Evolutionary conservation across 805 yeast species (phyloP).

Genomic region (Metschnikowia similis): DNA sequence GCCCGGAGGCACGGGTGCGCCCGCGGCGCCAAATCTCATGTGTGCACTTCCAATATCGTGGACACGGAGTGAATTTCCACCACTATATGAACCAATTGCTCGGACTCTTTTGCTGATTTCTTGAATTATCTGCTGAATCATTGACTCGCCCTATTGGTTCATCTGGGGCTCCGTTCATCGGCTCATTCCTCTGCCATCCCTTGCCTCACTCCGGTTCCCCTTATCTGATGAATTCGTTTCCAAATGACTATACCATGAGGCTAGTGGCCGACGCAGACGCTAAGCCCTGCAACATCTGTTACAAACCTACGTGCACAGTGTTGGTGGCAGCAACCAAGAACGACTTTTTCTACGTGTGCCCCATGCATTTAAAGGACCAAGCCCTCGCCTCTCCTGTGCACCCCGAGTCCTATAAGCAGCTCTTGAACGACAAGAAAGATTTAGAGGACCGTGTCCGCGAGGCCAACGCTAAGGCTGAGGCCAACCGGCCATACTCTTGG

Average conservation of each 20-base stretch:
- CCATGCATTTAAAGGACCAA: slow-evolving; percentile 43
- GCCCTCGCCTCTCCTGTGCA: slow-evolving; percentile 41
- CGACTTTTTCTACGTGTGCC: slow-evolving; percentile 54
- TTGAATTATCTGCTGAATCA: too few relatives aligned
- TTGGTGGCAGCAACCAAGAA: slow-evolving; percentile 41
- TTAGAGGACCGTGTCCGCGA: slow-evolving; percentile 18
- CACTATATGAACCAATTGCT: too few relatives aligned
- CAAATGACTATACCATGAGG: slow-evolving; percentile 40
- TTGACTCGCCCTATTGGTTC: too few relatives aligned
- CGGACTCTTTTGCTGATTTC: too few relatives aligned
- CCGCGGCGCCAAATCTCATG: too few relatives aligned
- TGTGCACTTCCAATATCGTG: too few relatives aligned
- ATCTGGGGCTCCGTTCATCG: too few relatives aligned
- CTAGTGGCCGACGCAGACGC: slow-evolving; percentile 39
- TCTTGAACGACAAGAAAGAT: slow-evolving; percentile 20
- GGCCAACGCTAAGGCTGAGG: slow-evolving; percentile 22
- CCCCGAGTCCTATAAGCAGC: slow-evolving; percentile 30
- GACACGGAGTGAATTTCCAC: too few relatives aligned
- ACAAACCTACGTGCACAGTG: slow-evolving; percentile 44
- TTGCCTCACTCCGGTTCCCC: too few relatives aligned
- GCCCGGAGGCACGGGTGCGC: too few relatives aligned
- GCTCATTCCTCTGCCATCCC: too few relatives aligned
- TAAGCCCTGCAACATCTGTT: slow-evolving; percentile 49
- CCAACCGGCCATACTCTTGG: slow-evolving; percentile 33
- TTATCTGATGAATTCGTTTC: slow-evolving; percentile 9